These are phyloP conservation scores for Colletotrichum musicola DNA, from an alignment of 2,329 filamentous ascomycete genomes.

Conservation along the genomic window DNA sequence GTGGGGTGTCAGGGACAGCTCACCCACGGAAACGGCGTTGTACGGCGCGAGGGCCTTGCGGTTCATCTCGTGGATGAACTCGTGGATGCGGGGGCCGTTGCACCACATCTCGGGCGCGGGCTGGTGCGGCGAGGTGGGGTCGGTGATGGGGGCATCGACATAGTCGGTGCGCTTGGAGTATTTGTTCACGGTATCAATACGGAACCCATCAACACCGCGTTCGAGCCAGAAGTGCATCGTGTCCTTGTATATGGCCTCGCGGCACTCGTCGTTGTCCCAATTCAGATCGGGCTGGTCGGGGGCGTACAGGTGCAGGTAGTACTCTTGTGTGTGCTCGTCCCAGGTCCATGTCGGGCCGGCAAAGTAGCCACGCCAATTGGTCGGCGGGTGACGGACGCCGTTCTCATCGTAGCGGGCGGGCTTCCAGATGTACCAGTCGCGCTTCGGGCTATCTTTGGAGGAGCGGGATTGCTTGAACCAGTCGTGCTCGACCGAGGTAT, in stretches of 20 bases:
- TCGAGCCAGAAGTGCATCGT: slow-evolving; percentile 82
- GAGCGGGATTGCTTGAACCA: slow-evolving; percentile 70
- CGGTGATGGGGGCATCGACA: slow-evolving; percentile 63
- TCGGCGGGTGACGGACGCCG: slow-evolving; percentile 69
- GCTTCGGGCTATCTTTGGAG: slow-evolving; percentile 62
- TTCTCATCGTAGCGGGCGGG: slow-evolving; percentile 64
- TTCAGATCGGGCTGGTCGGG: slow-evolving; percentile 82
- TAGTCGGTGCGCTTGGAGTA: slow-evolving; percentile 72
- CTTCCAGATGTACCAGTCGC: slow-evolving; percentile 77
- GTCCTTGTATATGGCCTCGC: slow-evolving; percentile 73
- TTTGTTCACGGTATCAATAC: slow-evolving; percentile 77
- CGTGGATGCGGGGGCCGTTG: slow-evolving; percentile 73
- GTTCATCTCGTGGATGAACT: slow-evolving; percentile 72
- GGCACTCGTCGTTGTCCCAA: slow-evolving; percentile 77
- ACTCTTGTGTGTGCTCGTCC: slow-evolving; percentile 64
- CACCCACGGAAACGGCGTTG: slow-evolving; percentile 72
- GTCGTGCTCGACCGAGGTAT: slow-evolving; percentile 68
- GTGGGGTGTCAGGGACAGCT: slow-evolving; percentile 69
- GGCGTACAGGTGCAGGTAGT: slow-evolving; percentile 73
- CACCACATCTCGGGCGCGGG: slow-evolving; percentile 65
- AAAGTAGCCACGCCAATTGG: slow-evolving; percentile 66
- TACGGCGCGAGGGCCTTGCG: slow-evolving; percentile 65
- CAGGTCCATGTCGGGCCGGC: slow-evolving; percentile 64
- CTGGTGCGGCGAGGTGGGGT: slow-evolving; percentile 53
- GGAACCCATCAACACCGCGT: slow-evolving; percentile 73